Percentiles rank a stretch among this genome's conserved stretches.
These are phyloP conservation scores for Eucalyptus sp. DNA, from an alignment of 345 rosid species.

Conservation along the genomic window DNA sequence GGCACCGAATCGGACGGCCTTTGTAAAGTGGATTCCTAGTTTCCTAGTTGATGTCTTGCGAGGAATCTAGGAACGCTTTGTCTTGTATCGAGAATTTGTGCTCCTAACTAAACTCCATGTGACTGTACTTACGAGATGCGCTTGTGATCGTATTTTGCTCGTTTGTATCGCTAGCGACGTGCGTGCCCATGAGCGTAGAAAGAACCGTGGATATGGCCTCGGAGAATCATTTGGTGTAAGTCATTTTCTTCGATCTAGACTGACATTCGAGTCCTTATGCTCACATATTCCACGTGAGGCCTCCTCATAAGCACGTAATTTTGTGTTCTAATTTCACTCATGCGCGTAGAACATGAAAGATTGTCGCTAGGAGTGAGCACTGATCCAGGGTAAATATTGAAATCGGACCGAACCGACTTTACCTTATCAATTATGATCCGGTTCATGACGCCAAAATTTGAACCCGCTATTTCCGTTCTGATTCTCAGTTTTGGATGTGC, in stretches of 20 bases:
- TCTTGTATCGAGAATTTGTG: neutral
- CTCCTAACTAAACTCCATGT: neutral
- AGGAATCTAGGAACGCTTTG: neutral
- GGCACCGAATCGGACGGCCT: neutral
- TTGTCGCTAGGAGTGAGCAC: neutral
- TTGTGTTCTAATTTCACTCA: neutral
- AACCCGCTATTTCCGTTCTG: rapidly evolving
- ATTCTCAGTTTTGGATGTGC: neutral
- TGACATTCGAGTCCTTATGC: neutral
- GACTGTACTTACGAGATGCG: rapidly evolving
- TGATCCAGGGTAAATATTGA: rapidly evolving
- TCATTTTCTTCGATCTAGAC: neutral
- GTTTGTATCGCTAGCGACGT: neutral
- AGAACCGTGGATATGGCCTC: neutral
- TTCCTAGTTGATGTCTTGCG: neutral
- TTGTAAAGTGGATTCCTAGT: neutral
- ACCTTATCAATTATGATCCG: rapidly evolving
- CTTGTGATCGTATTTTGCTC: neutral
- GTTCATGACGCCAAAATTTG: neutral
- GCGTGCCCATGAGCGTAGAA: rapidly evolving
- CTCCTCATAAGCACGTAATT: neutral
- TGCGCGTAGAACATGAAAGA: neutral
- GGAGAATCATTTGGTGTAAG: no score
- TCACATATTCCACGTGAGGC: neutral
- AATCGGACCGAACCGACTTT: rapidly evolving